Evolutionary conservation across 805 yeast genomes (phyloP).

Genomic region (Ogataea sp.): DNA sequence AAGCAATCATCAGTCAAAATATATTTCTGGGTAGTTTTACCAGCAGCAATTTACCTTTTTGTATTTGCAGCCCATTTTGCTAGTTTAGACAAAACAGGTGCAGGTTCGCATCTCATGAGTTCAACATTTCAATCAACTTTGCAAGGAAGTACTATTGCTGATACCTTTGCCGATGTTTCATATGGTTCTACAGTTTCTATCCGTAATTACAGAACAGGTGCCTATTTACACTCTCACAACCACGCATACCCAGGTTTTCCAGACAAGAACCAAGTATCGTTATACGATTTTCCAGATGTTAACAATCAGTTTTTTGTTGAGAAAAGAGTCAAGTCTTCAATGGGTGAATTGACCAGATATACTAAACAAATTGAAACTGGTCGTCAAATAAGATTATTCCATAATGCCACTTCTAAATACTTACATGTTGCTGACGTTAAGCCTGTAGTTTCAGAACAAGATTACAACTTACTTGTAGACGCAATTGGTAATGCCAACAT

Average conservation of each 20-base stretch:
- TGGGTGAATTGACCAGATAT: slow-evolving; percentile 31
- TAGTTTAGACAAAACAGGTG: slow-evolving; percentile 39
- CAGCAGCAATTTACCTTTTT: slow-evolving; percentile 48
- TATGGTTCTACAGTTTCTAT: slow-evolving; percentile 67
- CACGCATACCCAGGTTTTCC: slow-evolving; percentile 49
- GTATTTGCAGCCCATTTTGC: slow-evolving; percentile 52
- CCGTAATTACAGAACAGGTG: slow-evolving; percentile 67
- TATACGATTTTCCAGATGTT: slow-evolving; percentile 49
- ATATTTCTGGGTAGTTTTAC: slow-evolving; percentile 40
- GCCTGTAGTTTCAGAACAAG: slow-evolving; percentile 89
- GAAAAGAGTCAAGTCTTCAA: slow-evolving; percentile 26
- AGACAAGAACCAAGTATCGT: slow-evolving; percentile 68
- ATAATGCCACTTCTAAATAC: slow-evolving; percentile 56
- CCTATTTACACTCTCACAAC: slow-evolving; percentile 75
- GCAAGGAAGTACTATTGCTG: slow-evolving; percentile 28
- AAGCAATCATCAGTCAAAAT: slow-evolving; percentile 34
- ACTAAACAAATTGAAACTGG: slow-evolving; percentile 33
- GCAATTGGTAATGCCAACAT: slow-evolving; percentile 50
- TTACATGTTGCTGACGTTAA: slow-evolving; percentile 61
- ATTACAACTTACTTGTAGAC: slow-evolving; percentile 72
- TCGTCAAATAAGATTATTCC: slow-evolving; percentile 58
- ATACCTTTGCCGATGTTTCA: slow-evolving; percentile 55
- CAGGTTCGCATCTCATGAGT: slow-evolving; percentile 54
- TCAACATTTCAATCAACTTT: slow-evolving; percentile 61
- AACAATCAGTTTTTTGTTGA: slow-evolving; percentile 76